Base-by-base conservation (phyloP, 1,284 basidiomycete species). In the Thelephora terrestris region DNA sequence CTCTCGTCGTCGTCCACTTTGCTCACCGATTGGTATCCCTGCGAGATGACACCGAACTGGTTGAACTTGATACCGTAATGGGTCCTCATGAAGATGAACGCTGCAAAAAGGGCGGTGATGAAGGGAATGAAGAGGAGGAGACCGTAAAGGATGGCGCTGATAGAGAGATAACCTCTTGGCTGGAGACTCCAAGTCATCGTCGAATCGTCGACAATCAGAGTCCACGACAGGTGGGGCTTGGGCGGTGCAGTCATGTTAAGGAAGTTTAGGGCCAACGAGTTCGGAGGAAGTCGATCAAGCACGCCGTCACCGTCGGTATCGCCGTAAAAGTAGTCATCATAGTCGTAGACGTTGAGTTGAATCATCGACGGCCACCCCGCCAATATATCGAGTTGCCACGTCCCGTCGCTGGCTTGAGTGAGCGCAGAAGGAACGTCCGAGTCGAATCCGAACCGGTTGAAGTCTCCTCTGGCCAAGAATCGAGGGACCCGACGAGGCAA, bases 11-110 rank as follows among this genome's bases (percentile, higher is more conserved):
- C n/a, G n/a, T n/a, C n/a, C n/a, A n/a, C n/a, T 9, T 27, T 27
- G 25, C 25, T 27, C 4, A 27, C 5, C 9, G 25, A 27, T 9
- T 27, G 25, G 9, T 27, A 27, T 27, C 25, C 25, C 25, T 27
- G 4, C 25, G 25, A 4, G 9, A 87, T 82, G 56, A 85, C 78
- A 70, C 91, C 91, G 69, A 82, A 94, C 65, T 84, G 84, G 69
- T 95, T 95, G 71, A 91, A 84, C 64, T 79, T 91, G 71, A 95
- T 94, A 21, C 89, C 88, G 62, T 95, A 95, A 76, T 94, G 94
- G 12, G 86, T 84, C 83, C 86, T 91, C 78, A 91, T 88, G 78
- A 95, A 95, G 66, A 91, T 67, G 47, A 82, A 63, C 29, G 90
- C 89, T 4, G 91, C 89, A 47, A 88, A 71, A 14, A 79, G 74